These are phyloP conservation scores for Candida fluviatilis DNA, from an alignment of 805 yeast species.

Conservation along the genomic window DNA sequence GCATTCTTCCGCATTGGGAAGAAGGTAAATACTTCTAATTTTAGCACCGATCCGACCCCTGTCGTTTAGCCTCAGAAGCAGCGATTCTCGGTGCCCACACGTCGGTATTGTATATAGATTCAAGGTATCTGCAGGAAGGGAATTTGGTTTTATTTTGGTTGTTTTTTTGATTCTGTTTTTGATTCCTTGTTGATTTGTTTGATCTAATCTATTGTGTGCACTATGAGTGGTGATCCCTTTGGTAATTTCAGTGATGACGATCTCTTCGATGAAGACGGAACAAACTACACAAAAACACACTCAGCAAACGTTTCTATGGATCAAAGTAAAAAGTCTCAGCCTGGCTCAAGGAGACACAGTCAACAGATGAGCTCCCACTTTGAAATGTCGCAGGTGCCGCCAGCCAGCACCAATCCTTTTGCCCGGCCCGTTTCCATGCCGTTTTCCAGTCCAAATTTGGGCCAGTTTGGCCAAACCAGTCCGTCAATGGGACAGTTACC, in stretches of 20 bases:
- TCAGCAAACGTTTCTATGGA: background rate
- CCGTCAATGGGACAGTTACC: too few species aligned
- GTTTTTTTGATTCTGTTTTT: background rate
- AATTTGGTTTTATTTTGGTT: background rate
- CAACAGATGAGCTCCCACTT: background rate
- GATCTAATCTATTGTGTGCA: background rate
- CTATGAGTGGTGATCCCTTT: constrained; percentile 4
- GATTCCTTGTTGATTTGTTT: background rate
- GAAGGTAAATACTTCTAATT: background rate
- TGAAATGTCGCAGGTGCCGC: constrained; percentile 2
- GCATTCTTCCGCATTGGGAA: background rate
- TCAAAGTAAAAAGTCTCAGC: background rate
- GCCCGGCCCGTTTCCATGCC: background rate
- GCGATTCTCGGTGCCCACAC: too few species aligned
- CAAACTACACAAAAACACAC: background rate
- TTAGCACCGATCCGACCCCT: background rate
- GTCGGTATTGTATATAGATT: background rate
- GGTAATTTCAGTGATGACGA: constrained; percentile 5
- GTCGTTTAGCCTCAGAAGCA: too few species aligned
- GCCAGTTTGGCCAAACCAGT: too few species aligned
- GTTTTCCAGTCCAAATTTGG: background rate
- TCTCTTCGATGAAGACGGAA: constrained; percentile 1
- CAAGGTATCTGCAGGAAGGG: background rate
- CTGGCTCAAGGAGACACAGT: constrained; percentile 3
- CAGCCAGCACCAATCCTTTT: background rate